Percentiles rank a stretch among this genome's conserved stretches.
Conservation (phyloP, 805 yeast species). For the Sugiyamaella chiloensis region DNA sequence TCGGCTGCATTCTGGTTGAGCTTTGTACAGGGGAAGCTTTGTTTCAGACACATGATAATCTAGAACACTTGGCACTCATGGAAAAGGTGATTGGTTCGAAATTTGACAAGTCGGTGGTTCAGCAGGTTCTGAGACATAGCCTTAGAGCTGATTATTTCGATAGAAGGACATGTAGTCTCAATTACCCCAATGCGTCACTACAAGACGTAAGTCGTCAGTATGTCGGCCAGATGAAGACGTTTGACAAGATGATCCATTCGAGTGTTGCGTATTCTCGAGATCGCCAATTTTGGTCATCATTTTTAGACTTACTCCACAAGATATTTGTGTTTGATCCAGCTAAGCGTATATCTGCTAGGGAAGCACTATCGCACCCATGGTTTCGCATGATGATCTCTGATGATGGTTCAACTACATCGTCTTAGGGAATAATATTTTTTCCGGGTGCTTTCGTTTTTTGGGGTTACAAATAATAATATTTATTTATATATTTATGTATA, state of each 20-base stretch:
- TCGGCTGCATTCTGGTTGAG: conserved; percentile 92
- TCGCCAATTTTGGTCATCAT: conserved; percentile 78
- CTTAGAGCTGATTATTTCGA: conserved; percentile 31
- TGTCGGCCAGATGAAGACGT: conserved; percentile 37
- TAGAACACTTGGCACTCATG: conserved; percentile 94
- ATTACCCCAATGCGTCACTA: conserved; percentile 39
- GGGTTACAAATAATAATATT: too few relatives aligned
- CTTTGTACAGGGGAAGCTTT: conserved; percentile 90
- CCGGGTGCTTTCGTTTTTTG: background rate
- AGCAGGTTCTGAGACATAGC: conserved; percentile 23
- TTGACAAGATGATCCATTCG: conserved; percentile 28
- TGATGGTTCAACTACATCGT: conserved; percentile 10
- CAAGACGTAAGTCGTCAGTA: conserved; percentile 33
- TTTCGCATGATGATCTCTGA: conserved; percentile 37
- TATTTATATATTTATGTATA: too few relatives aligned
- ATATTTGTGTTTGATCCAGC: conserved; percentile 70
- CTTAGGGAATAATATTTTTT: background rate
- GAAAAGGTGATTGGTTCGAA: conserved; percentile 65
- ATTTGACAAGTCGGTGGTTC: conserved; percentile 31
- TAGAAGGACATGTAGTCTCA: conserved; percentile 27
- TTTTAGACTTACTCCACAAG: conserved; percentile 62
- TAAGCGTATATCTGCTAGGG: conserved; percentile 67
- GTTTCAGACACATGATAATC: conserved; percentile 90
- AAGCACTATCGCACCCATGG: conserved; percentile 82
- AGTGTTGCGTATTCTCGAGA: conserved; percentile 14